A percentile compares a stretch with the other conserved stretches of the same genome.
phyloP scores from a whole-genome alignment of 257 asterid genomes.

The Solanum clarkiae region DNA sequence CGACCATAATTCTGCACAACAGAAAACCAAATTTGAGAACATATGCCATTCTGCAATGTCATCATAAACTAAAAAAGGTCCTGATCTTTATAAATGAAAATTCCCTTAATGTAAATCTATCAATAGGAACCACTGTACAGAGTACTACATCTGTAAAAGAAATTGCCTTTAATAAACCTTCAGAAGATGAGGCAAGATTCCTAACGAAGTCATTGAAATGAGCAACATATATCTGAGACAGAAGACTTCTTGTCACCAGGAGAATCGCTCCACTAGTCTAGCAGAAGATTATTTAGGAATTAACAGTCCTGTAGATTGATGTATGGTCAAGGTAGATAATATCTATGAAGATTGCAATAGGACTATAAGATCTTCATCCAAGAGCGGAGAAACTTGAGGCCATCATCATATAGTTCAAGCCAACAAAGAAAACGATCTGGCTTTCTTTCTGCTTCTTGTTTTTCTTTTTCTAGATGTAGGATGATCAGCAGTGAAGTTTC shows the following conservation, averaged over 20 bases:
- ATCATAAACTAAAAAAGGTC: not conserved
- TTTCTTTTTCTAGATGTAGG: not conserved
- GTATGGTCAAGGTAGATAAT: not conserved
- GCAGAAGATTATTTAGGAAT: not conserved
- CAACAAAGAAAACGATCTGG: not conserved
- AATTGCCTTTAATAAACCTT: not conserved
- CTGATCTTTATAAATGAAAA: not conserved
- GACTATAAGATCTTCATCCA: not conserved
- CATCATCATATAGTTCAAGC: not conserved
- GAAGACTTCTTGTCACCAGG: not conserved
- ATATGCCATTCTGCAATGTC: not conserved
- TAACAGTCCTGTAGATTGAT: not conserved
- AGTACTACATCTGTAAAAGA: not conserved
- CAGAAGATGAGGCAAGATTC: not conserved
- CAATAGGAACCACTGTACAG: not conserved
- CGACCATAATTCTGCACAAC: slow-evolving; percentile 80
- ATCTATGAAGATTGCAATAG: not conserved
- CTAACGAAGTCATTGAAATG: not conserved
- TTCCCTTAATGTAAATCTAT: not conserved
- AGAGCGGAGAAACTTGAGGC: not conserved
- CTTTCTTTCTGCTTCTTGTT: not conserved
- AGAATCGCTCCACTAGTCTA: not conserved
- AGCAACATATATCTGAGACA: not conserved
- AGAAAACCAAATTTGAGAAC: slow-evolving; percentile 10
- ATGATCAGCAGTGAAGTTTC: not conserved